These are phyloP conservation scores for Pichia rugopelliculosa DNA, from an alignment of 805 yeast species.

Conservation along the genomic window DNA sequence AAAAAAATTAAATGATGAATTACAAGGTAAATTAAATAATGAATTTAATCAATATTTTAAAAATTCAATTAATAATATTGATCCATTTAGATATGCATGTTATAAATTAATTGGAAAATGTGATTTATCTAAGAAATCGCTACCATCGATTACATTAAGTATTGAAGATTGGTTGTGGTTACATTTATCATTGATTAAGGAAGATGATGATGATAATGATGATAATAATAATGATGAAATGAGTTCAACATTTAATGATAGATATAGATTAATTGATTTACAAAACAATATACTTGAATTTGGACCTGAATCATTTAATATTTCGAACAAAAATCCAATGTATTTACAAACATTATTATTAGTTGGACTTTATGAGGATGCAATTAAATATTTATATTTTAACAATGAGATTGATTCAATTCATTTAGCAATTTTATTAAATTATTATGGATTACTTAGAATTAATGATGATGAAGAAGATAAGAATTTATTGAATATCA, in stretches of 20 bases:
- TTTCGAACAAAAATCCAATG: conserved; percentile 56
- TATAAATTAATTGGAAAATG: conserved; percentile 93
- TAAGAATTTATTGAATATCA: conserved; percentile 26
- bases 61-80: conserved; percentile 52
- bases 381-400: conserved; percentile 56
- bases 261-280: conserved; percentile 65
- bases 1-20: conserved; percentile 53
- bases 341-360: conserved; percentile 69
- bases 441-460: conserved; percentile 62
- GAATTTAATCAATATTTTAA: conserved; percentile 85
- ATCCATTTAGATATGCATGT: conserved; percentile 85
- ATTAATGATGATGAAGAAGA: conserved; percentile 22
- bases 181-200: conserved; percentile 71
- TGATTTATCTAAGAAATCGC: conserved; percentile 54
- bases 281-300: conserved; percentile 63
- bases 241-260: conserved; percentile 50
- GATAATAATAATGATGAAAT: conserved; percentile 15
- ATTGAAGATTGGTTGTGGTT: conserved; percentile 98
- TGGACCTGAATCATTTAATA: conserved; percentile 66
- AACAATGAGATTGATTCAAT: conserved; percentile 79
- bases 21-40: conserved; percentile 59
- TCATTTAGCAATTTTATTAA: conserved; percentile 77
- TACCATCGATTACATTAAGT: conserved; percentile 64
- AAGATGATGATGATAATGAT: conserved; percentile 31
- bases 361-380: conserved; percentile 75